Evolutionary conservation across 1,284 basidiomycete genomes (phyloP), one percentile per base, ranked within the genome.

Genomic region (Phylloboletellus chloephorus): DNA sequence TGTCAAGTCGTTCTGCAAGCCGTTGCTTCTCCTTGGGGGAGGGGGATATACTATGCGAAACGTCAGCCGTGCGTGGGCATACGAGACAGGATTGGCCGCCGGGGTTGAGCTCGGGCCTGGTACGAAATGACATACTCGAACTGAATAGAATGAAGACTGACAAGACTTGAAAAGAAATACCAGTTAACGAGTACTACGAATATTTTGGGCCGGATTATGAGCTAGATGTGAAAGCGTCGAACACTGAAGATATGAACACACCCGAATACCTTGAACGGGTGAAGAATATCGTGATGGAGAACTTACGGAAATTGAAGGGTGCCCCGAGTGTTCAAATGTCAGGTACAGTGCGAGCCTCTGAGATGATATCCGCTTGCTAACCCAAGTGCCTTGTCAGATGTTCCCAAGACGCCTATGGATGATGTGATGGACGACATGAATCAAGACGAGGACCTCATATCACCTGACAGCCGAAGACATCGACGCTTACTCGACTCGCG

Each of bases 1-100:
- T 61, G 91, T 99, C 49, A 98, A 98, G 62, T 90, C 87, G 1
- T 98, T 98, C 69, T 88, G 91, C 55, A 83, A 92, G 40, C 96
- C 96, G 0, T 65, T 98, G 17, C 69, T 99, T 11, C 73, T 99
- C 31, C 79, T 99, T 7, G 96, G 96, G 15, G 96, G 96, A 13
- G 96, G 96, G 7, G 96, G 96, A 0, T 99, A 99, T 65, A 99
- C 96, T 1, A 97, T 99, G 79, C 85, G 95, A 36, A 97, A 97
- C 48, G 96, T 98, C 47, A 91, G 88, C 50, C 78, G 96, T 35
- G 89, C 90, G 7, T 99, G 96, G 96, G 95, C 96, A 12, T 98
- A 83, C 60, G 96, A 99, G 67, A 99, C 96, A 1, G 96, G 96
- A 12, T 67, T 98, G 24, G 96, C 95, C 5, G 93, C 94, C 9